Percentiles rank a stretch among this genome's conserved stretches.
These are phyloP conservation scores for Vitis hybrid DNA, from an alignment of 177 flowering plant species.

Conservation along the genomic window DNA sequence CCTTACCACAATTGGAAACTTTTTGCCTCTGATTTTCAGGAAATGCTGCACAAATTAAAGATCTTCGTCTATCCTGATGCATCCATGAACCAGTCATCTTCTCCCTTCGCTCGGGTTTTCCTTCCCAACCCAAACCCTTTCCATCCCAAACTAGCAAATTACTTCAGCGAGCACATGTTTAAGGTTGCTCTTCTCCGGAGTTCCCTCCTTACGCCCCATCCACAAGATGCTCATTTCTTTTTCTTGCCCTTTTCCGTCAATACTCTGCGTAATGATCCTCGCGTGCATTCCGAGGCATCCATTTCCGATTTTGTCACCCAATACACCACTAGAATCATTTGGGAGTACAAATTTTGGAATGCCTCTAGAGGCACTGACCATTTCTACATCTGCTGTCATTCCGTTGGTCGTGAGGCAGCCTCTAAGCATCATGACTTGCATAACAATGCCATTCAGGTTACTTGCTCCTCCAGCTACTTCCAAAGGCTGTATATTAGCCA, in stretches of 20 bases:
- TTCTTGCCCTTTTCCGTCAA: slow-evolving; percentile 63
- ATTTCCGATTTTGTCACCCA: slow-evolving; percentile 43
- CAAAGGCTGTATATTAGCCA: slow-evolving; percentile 46
- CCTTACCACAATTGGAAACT: slow-evolving; percentile 52
- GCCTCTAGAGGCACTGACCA: slow-evolving; percentile 59
- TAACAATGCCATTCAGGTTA: slow-evolving; percentile 52
- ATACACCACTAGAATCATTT: slow-evolving; percentile 34
- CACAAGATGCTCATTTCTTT: slow-evolving; percentile 47
- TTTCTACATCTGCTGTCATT: slow-evolving; percentile 54
- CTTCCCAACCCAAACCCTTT: slow-evolving; percentile 41
- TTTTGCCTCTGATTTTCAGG: slow-evolving; percentile 34
- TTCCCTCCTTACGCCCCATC: slow-evolving; percentile 30
- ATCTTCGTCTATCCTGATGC: slow-evolving; percentile 48
- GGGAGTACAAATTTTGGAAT: slow-evolving; percentile 46
- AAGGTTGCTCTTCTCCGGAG: slow-evolving; percentile 44
- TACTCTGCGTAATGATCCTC: slow-evolving; percentile 39
- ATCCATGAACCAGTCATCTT: slow-evolving; percentile 7
- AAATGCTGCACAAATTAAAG: slow-evolving; percentile 42
- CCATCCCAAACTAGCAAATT: slow-evolving; percentile 45
- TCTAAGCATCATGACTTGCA: slow-evolving; percentile 34
- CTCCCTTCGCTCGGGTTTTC: slow-evolving; percentile 34
- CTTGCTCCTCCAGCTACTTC: slow-evolving; percentile 59
- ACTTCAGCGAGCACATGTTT: slow-evolving; percentile 61
- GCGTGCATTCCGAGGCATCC: slow-evolving; percentile 34
- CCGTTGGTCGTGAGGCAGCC: slow-evolving; percentile 49